phyloP scores from a whole-genome alignment of 1,139 yeast species.

The Suhomyces anneliseae region DNA sequence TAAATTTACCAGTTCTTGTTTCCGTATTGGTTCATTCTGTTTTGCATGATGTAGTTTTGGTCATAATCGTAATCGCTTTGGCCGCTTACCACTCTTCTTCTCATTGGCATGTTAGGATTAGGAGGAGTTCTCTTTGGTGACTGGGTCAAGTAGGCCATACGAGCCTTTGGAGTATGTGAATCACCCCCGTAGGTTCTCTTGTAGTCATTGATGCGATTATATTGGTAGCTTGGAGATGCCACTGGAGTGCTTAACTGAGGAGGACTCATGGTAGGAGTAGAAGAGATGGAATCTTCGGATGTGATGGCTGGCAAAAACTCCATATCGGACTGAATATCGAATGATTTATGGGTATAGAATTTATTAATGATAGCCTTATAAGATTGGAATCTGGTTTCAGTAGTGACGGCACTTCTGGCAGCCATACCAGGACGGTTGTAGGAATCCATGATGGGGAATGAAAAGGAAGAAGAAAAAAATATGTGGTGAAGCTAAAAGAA shows the following conservation, averaged over 20 bases:
- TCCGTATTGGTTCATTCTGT: conserved; percentile 15
- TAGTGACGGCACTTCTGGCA: not conserved
- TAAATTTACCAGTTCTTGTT: conserved; percentile 15
- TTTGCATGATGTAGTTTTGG: conserved; percentile 15
- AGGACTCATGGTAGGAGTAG: conserved; percentile 3
- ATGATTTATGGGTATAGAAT: conserved; percentile 64
- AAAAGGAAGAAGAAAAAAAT: no score
- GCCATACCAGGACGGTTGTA: not conserved
- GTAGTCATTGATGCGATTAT: conserved; percentile 12
- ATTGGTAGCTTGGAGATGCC: conserved; percentile 14
- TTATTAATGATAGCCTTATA: conserved; percentile 40
- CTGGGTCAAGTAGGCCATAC: conserved; percentile 17
- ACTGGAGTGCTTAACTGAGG: conserved; percentile 6
- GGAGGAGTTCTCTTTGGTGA: conserved; percentile 21
- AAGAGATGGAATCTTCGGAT: conserved; percentile 9
- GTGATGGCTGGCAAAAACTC: conserved; percentile 63
- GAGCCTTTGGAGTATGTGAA: conserved; percentile 16
- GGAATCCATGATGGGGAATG: not conserved
- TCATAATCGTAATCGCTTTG: conserved; percentile 11
- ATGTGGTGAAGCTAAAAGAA: no score
- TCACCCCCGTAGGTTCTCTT: conserved; percentile 1
- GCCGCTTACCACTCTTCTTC: conserved; percentile 14
- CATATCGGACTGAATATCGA: conserved; percentile 67
- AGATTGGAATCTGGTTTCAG: conserved; percentile 17
- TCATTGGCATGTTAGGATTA: conserved; percentile 10